Base-by-base conservation (phyloP, 768 basidiomycete genomes). In the Omphalotus guepiniiformis region DNA sequence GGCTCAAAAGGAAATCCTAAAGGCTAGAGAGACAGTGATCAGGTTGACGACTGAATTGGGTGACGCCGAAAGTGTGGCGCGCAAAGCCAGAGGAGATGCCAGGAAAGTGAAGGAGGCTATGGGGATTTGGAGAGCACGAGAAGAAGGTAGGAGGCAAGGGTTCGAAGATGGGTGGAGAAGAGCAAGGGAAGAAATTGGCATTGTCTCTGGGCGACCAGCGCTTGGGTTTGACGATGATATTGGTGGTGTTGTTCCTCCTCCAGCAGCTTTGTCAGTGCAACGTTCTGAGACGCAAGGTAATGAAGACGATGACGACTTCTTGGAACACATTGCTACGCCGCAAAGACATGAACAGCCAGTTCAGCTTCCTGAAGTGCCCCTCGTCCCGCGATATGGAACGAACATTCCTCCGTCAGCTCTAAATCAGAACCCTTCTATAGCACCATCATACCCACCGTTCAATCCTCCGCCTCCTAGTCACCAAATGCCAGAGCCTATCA, bases 131-230 rank as follows among this genome's bases (percentile, higher is more conserved):
- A 47, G 30, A 29, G 46, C 46, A 8, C 23, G 36, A 39, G 46
- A 47, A 25, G 46, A 47, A 39, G 46, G 46, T 6, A 28, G 46
- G 18, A 39, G 38, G 28, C 46, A 39, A 18, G 46, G 46, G 15
- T 47, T 47, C 23, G 46, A 47, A 28, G 46, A 22, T 8, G 46
- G 46, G 3, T 47, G 46, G 46, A 47, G 39, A 22, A 28, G 46
- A 16, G 46, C 46, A 23, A 47, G 46, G 34, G 38, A 39, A 15
- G 46, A 47, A 21, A 39, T 47, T 30, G 46, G 46, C 27, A 27
- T 23, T 30, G 11, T 26, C 16, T 32, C 32, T 27, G 27, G 27
- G 13, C 37, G 21, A 28, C 16, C 15, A 27, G 27, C 25, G 4
- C 19, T 39, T 8, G 23, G 28, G 21, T 47, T 22, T 25, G 35